phyloP scores from a whole-genome alignment of 495 filamentous ascomycete genomes.

The Penicillium canariense region DNA sequence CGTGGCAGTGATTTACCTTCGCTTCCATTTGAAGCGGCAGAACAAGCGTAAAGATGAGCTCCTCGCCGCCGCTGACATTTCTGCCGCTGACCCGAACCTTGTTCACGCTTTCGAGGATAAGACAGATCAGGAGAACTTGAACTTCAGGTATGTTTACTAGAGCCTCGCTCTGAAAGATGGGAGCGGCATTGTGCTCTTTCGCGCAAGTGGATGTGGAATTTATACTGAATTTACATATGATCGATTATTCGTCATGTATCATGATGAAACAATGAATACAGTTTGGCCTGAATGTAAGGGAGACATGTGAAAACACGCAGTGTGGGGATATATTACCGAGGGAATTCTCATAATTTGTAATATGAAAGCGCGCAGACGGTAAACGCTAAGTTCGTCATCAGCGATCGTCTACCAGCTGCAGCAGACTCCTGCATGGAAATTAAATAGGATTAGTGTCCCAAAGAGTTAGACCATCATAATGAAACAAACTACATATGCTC shows the following conservation, averaged over 20 bases:
- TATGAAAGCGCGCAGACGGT: background rate
- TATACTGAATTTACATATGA: background rate
- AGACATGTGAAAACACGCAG: too few species aligned
- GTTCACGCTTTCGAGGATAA: slow-evolving; percentile 47
- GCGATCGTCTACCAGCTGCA: background rate
- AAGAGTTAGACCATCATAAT: too few species aligned
- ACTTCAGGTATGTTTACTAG: slow-evolving; percentile 50
- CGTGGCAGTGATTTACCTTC: slow-evolving; percentile 33
- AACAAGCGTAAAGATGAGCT: slow-evolving; percentile 43
- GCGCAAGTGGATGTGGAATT: too few species aligned
- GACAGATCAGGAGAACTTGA: slow-evolving; percentile 47
- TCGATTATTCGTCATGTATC: background rate
- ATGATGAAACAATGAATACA: background rate
- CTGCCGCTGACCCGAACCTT: slow-evolving; percentile 30
- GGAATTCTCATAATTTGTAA: background rate
- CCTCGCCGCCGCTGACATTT: slow-evolving; percentile 27
- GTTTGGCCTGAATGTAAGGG: too few species aligned
- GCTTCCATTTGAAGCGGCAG: slow-evolving; percentile 35
- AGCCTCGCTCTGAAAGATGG: background rate
- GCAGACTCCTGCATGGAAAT: background rate
- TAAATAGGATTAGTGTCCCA: too few species aligned
- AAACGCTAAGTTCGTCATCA: background rate
- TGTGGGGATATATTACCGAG: too few species aligned
- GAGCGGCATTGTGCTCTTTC: too few species aligned
- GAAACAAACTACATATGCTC: too few species aligned